phyloP scores from a whole-genome alignment of 306 rosid genomes.

The Prunus davidiana region DNA sequence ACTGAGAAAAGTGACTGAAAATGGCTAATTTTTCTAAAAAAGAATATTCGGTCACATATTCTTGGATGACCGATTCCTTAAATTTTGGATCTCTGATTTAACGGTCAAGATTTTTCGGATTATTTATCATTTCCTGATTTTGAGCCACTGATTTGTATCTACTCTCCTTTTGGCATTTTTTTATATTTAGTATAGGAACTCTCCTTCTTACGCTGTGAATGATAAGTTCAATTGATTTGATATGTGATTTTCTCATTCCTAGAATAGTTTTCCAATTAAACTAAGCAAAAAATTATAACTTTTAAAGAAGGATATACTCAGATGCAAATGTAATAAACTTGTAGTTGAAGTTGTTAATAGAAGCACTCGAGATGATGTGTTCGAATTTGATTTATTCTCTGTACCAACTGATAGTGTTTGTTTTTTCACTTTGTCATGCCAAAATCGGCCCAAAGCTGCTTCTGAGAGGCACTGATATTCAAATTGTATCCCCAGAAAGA shows the following conservation, averaged over 20 bases:
- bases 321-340: too few species aligned
- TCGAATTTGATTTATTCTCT: too few species aligned
- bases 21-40: neutral
- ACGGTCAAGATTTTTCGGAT: neutral
- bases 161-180: neutral
- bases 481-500: neutral
- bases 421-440: neutral
- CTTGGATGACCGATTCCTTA: neutral
- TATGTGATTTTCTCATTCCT: neutral
- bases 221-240: too few species aligned
- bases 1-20: neutral
- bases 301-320: too few species aligned
- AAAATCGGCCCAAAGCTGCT: neutral
- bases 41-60: constrained; percentile 23
- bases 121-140: neutral
- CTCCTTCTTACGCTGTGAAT: neutral
- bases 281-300: too few species aligned
- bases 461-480: neutral
- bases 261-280: too few species aligned
- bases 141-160: neutral
- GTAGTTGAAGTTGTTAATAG: too few species aligned
- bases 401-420: too few species aligned
- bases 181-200: neutral
- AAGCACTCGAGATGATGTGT: too few species aligned
- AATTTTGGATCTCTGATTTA: constrained; percentile 6